Evolutionary conservation across 768 basidiomycete species (phyloP), one percentile per base, ranked within the genome.

Genomic region (Tricholoma terreum): DNA sequence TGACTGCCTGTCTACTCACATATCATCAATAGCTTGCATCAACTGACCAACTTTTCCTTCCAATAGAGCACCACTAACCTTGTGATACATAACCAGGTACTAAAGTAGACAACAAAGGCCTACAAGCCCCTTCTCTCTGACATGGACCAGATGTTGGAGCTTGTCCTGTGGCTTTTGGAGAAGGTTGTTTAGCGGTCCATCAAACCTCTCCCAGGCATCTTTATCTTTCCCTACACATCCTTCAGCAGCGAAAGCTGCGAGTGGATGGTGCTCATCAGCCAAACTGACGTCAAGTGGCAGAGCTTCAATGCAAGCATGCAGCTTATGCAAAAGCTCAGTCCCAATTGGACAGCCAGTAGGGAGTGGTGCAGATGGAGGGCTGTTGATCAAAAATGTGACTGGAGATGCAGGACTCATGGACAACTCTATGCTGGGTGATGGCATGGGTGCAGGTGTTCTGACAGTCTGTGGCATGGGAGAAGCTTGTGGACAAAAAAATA

Each of bases 11-110:
- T 6, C 31, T 33, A 33, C 55, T 56, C 49, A 56, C 55, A 50
- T n/a, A 12, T 30, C 12, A 12, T 51, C 48, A 14, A 58, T 35
- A 2, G 38, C 40, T 7, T 51, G 36, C 22, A 57, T 30, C 33
- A 57, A 6, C 38, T 27, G 27, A 19, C 36, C 21, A 7, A 57
- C n/a, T 40, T 57, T 57, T 31, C 56, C 56, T 27, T 57, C 56
- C 2, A 57, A 4, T n/a, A 57, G 49, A 2, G 2, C 36, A 33
- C 6, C 35, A 17, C 51, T 8, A 10, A 10, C n/a, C 52, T 43
- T 4, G 34, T 42, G 40, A 34, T 50, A 11, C 15, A 14, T 30
- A 10, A 58, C 38, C 15, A 45, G 36, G 36, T 52, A 58, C 14
- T 58, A 34, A 31, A 56, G 6, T 22, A 50, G 50, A 22, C 21